Conservation (phyloP, 1,139 yeast species). For the Debaryomycetaceae sp. region DNA sequence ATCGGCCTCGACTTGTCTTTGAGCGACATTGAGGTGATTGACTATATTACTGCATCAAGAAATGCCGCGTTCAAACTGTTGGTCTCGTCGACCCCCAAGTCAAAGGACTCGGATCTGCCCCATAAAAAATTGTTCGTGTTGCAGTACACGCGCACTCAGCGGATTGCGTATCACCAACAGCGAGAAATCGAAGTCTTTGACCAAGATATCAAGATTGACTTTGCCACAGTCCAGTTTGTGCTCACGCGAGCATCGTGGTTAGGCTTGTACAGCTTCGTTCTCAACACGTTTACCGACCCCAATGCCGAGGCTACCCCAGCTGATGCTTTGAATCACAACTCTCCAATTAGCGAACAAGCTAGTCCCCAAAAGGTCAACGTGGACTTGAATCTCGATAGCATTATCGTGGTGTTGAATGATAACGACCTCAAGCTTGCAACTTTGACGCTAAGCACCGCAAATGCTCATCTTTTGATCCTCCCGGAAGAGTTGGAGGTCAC, state of each 20-base stretch:
- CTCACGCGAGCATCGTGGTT: slow-evolving; percentile 70
- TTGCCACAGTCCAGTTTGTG: slow-evolving; percentile 73
- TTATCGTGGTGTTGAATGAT: slow-evolving; percentile 69
- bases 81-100: slow-evolving; percentile 53
- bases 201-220: slow-evolving; percentile 60
- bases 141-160: slow-evolving; percentile 44
- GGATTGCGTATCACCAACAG: slow-evolving; percentile 50
- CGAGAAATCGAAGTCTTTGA: slow-evolving; percentile 63
- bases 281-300: slow-evolving; percentile 83
- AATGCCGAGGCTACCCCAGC: slow-evolving; percentile 59
- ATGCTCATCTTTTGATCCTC: slow-evolving; percentile 49
- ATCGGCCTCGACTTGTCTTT: slow-evolving; percentile 60
- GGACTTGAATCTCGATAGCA: slow-evolving; percentile 58
- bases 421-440: slow-evolving; percentile 80
- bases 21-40: slow-evolving; percentile 59
- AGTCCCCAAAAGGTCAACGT: slow-evolving; percentile 71
- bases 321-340: slow-evolving; percentile 56
- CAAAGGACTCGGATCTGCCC: slow-evolving; percentile 10
- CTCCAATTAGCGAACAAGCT: slow-evolving; percentile 38
- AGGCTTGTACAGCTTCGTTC: slow-evolving; percentile 66
- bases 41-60: slow-evolving; percentile 58
- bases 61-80: slow-evolving; percentile 57
- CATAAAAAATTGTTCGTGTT: slow-evolving; percentile 49
- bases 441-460: slow-evolving; percentile 63
- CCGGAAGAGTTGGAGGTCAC: slow-evolving; percentile 71